phyloP scores from a whole-genome alignment of 1,284 basidiomycete genomes.

The Marasmius tenuissimus region DNA sequence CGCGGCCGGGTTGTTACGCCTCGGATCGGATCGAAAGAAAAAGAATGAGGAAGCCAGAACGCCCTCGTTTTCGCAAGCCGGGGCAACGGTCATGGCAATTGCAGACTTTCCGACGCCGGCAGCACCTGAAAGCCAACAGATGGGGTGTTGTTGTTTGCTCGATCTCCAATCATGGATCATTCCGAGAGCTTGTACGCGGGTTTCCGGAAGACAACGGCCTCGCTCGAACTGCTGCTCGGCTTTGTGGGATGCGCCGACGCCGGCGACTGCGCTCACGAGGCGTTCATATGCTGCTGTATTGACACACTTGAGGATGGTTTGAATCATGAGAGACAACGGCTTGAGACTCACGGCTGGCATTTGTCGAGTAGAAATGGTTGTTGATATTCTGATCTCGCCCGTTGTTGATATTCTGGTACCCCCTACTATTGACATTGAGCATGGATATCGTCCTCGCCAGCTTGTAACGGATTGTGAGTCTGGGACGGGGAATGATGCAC shows the following conservation, averaged over 20 bases:
- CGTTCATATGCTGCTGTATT: neutral
- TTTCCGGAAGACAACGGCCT: slow-evolving; percentile 11
- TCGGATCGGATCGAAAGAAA: slow-evolving; percentile 9
- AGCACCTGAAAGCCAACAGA: slow-evolving; percentile 17
- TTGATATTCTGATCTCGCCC: too few relatives aligned
- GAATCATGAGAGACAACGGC: too few relatives aligned
- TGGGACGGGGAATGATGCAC: too few relatives aligned
- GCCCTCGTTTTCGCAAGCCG: neutral
- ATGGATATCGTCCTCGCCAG: too few relatives aligned
- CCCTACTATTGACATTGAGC: too few relatives aligned
- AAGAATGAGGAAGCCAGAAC: slow-evolving; percentile 14
- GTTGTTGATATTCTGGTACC: too few relatives aligned
- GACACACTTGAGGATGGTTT: too few relatives aligned
- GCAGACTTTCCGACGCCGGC: slow-evolving; percentile 19
- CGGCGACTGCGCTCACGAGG: neutral
- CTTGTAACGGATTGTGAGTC: too few relatives aligned
- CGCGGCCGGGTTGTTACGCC: neutral
- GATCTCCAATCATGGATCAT: slow-evolving; percentile 13
- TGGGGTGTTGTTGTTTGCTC: neutral
- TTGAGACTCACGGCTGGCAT: too few relatives aligned
- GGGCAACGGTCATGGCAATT: slow-evolving; percentile 17
- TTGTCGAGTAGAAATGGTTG: too few relatives aligned
- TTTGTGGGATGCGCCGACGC: neutral
- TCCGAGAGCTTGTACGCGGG: slow-evolving; percentile 10
- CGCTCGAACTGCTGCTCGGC: neutral